These are phyloP conservation scores for Prunus salicina DNA, from an alignment of 306 rosid genomes.

Conservation along the genomic window DNA sequence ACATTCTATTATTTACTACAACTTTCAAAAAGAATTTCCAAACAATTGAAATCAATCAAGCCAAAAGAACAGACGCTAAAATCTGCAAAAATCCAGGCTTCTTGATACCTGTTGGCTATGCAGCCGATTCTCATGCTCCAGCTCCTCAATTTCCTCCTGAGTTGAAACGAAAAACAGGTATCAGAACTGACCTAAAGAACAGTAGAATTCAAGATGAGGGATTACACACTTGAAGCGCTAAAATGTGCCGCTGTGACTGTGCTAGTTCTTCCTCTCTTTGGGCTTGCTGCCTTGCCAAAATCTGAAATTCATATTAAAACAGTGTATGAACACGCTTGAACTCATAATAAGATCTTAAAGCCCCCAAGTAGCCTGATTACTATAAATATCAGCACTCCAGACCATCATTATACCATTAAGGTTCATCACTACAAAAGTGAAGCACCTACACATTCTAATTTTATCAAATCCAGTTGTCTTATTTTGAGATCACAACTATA, in stretches of 20 bases:
- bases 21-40: conserved; percentile 4
- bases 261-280: conserved; percentile 96
- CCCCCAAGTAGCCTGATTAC: background rate
- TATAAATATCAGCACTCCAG: background rate
- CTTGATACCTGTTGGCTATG: conserved; percentile 85
- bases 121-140: conserved; percentile 93
- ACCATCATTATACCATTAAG: background rate
- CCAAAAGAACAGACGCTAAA: background rate
- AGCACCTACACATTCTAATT: background rate
- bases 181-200: background rate
- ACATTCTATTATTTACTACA: background rate
- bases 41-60: background rate
- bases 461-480: background rate
- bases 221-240: conserved; percentile 81
- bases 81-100: conserved; percentile 19
- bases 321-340: background rate
- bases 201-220: too few relatives aligned
- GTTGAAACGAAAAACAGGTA: conserved; percentile 16
- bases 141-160: conserved; percentile 98
- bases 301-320: conserved; percentile 45
- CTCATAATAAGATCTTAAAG: background rate
- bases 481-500: background rate
- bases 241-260: conserved; percentile 92
- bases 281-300: conserved; percentile 98
- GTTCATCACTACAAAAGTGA: background rate